Evolutionary conservation across 2,329 filamentous ascomycete genomes (phyloP), one percentile per base, ranked within the genome.

Genomic region (Pseudogymnoascus sp.): DNA sequence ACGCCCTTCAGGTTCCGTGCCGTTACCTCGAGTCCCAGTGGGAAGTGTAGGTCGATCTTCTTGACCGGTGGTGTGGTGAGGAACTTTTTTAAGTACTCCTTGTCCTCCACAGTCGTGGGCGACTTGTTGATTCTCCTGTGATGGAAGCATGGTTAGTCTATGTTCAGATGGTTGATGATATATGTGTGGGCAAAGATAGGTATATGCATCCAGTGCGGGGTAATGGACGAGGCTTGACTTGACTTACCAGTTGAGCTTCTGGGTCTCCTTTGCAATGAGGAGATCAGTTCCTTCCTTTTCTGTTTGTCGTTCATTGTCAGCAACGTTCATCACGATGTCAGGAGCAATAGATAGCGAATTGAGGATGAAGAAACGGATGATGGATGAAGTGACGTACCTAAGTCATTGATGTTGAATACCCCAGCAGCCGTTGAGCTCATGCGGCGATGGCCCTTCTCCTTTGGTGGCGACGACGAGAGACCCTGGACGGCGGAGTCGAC

Each of bases 111-210:
- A 40, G 84, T 83, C 66, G 81, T 79, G 45, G 91, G 84, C 37
- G 92, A 93, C 63, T 87, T 90, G 84, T 97, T 97, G 75, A 97
- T 88, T 80, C 95, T 96, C 93, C 93, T 97, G 47, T n/a, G 40
- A 2, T 29, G 37, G 37, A 39, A 39, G 37, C 37, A 16, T 39
- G 14, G n/a, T 21, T 31, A 18, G 54, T n/a, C 23, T 39, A 8
- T 39, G 37, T n/a, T 42, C 8, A 12, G 11, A 23, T 5, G 14
- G 23, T 16, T 51, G 42, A 16, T 31, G 39, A 26, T 29, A 26
- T 29, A 14, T 36, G n/a, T 39, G 14, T n/a, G 12, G 34, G 34
- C 34, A 37, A 14, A 12, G 11, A 37, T 4, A 16, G 37, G 37
- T 39, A 6, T 39, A 16, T 57, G 47, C 37, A 16, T 26, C 11